Evolutionary conservation across 345 rosid species (phyloP).

Genomic region (Rhizophora apiculata): DNA sequence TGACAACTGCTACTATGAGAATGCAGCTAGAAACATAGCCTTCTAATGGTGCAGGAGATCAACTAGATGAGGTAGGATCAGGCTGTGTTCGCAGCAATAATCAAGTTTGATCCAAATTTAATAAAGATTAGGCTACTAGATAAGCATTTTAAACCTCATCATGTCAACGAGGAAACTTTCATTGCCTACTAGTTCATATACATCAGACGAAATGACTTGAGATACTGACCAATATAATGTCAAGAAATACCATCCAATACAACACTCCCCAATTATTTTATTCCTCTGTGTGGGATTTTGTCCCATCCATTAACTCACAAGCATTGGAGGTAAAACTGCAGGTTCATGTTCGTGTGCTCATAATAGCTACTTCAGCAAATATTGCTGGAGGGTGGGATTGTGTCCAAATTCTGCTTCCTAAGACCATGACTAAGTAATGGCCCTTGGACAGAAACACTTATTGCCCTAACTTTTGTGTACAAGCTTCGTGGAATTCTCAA

Average conservation of each 20-base stretch:
- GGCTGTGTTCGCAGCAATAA: slow-evolving; percentile 1
- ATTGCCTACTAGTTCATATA: too few species aligned
- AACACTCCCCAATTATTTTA: slow-evolving; percentile 96
- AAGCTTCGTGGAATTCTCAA: too few species aligned
- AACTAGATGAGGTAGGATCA: slow-evolving; percentile 8
- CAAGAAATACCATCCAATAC: slow-evolving; percentile 93
- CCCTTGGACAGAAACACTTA: too few species aligned
- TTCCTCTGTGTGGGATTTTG: slow-evolving; percentile 34
- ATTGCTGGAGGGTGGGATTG: too few species aligned
- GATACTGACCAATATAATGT: slow-evolving; percentile 79
- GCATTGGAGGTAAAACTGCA: too few species aligned
- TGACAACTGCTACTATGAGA: slow-evolving; percentile 21
- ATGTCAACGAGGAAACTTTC: too few species aligned
- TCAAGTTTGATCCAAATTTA: not conserved
- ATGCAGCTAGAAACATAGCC: slow-evolving; percentile 12
- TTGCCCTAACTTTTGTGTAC: too few species aligned
- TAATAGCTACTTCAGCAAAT: too few species aligned
- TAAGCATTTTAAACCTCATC: not conserved
- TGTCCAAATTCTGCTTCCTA: too few species aligned
- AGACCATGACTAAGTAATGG: too few species aligned
- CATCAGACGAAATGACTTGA: slow-evolving; percentile 5
- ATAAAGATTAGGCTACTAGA: not conserved
- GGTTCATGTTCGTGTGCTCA: too few species aligned
- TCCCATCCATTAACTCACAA: too few species aligned
- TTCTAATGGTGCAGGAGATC: slow-evolving; percentile 7